These are phyloP conservation scores for Claviceps purpurea DNA, from an alignment of 2,329 filamentous ascomycete species.

Conservation along the genomic window DNA sequence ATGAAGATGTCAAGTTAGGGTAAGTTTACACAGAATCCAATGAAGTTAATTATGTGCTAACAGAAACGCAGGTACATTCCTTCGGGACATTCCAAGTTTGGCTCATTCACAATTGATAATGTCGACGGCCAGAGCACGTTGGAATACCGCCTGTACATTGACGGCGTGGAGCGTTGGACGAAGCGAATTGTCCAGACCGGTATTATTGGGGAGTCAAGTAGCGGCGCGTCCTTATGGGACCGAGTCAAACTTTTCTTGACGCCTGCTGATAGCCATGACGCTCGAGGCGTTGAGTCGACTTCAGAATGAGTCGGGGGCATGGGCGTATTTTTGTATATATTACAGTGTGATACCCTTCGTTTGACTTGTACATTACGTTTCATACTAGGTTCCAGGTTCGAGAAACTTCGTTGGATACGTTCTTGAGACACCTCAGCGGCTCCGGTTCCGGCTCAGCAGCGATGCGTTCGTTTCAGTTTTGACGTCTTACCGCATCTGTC, in stretches of 20 bases:
- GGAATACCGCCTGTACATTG: constrained; percentile 69
- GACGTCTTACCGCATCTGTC: too few relatives aligned
- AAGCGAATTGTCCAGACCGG: constrained; percentile 36
- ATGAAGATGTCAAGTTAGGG: constrained; percentile 73
- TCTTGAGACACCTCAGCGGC: too few relatives aligned
- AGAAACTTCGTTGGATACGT: not conserved
- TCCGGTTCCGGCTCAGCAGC: too few relatives aligned
- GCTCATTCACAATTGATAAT: constrained; percentile 56
- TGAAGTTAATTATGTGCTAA: constrained; percentile 1
- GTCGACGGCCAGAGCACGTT: constrained; percentile 54
- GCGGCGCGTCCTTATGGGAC: constrained; percentile 33
- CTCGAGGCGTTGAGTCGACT: not conserved
- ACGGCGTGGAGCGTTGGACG: constrained; percentile 69
- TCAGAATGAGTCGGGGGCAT: not conserved
- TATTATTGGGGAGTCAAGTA: constrained; percentile 15
- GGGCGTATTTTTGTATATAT: not conserved
- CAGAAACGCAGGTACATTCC: constrained; percentile 51
- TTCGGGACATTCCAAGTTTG: constrained; percentile 79
- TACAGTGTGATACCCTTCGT: constrained; percentile 4
- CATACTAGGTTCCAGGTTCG: not conserved
- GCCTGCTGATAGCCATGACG: not conserved
- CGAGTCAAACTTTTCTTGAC: constrained; percentile 18
- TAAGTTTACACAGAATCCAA: constrained; percentile 30
- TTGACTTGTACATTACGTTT: not conserved
- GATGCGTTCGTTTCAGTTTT: too few relatives aligned